Conservation (phyloP, 768 basidiomycete genomes). For the Zangia roseola region DNA sequence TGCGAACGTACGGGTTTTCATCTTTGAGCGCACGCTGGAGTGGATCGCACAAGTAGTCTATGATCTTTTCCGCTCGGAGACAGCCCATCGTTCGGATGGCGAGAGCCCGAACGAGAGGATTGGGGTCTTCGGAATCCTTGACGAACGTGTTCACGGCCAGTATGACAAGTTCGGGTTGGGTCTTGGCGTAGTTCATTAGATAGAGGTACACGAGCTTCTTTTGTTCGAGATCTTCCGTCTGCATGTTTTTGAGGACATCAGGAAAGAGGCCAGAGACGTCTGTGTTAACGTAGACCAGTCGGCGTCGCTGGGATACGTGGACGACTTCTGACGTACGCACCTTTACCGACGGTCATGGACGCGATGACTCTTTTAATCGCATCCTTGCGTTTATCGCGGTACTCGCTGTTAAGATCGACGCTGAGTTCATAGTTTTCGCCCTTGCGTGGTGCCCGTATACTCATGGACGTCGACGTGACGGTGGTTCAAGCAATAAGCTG, state of each 20-base stretch:
- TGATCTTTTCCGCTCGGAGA: slow-evolving; percentile 96
- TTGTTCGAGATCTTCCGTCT: slow-evolving; percentile 98
- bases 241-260: slow-evolving; percentile 99
- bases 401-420: slow-evolving; percentile 95
- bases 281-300: slow-evolving; percentile 24
- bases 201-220: slow-evolving; percentile 99
- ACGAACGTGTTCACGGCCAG: slow-evolving; percentile 99
- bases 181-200: slow-evolving; percentile 99
- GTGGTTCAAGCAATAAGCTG: background rate
- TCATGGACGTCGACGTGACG: slow-evolving; percentile 29
- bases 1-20: slow-evolving; percentile 97
- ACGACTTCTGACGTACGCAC: slow-evolving; percentile 38
- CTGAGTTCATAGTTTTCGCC: slow-evolving; percentile 98
- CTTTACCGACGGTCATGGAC: slow-evolving; percentile 99
- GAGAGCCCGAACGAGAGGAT: slow-evolving; percentile 93
- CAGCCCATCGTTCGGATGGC: slow-evolving; percentile 99
- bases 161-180: slow-evolving; percentile 98
- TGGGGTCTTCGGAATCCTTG: slow-evolving; percentile 94
- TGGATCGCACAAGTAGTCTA: slow-evolving; percentile 97
- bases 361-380: slow-evolving; percentile 98
- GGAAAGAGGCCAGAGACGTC: slow-evolving; percentile 95
- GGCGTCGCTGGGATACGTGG: slow-evolving; percentile 6
- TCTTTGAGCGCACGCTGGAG: slow-evolving; percentile 89
- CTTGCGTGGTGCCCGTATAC: slow-evolving; percentile 59
- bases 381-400: slow-evolving; percentile 94